Evolutionary conservation across 1,139 yeast genomes (phyloP), one percentile per base, ranked within the genome.

Genomic region (Spathaspora sp.): DNA sequence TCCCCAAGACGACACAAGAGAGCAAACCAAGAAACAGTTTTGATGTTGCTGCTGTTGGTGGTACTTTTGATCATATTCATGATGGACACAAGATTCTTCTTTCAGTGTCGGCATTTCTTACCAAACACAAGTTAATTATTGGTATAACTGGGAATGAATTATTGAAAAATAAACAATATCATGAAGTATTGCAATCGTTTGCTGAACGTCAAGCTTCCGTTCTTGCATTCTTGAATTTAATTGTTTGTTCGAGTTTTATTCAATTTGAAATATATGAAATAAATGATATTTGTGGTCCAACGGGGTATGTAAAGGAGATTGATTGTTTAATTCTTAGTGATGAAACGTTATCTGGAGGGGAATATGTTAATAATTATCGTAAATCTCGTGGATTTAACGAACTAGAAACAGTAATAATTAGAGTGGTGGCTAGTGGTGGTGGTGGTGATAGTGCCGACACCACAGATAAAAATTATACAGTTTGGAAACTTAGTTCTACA

Each of bases 51-150:
- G 95, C 95, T 0, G 84, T 91, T 1, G 99, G 99, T 0, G 99
- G 99, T 0, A 95, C 99, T 0, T 95, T 95, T 68, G 99, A 95
- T 61, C 98, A 95, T 65, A 61, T 95, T 34, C 99, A 95, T 58
- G 96, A 87, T 59, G 99, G 99, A 0, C 99, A 95, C 65, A 89
- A 88, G 63, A 84, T 93, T 26, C 69, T 95, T 17, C 70, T 95
- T 7, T 84, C 96, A 0, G 72, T 89, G 54, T 77, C 95, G 0
- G 81, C 84, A 0, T 90, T 82, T 58, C 55, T 89, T 11, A 74
- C 95, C 0, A 58, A 66, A 5, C 56, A 63, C 3, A 68, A 65
- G 20, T 68, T 93, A 10, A 86, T 93, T 45, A 74, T 93, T 7
- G 99, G 99, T 0, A 73, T 95, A 5, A 89, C 98, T 0, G 96